phyloP scores from a whole-genome alignment of 305 asterid species.

The Coffea humblotiana region DNA sequence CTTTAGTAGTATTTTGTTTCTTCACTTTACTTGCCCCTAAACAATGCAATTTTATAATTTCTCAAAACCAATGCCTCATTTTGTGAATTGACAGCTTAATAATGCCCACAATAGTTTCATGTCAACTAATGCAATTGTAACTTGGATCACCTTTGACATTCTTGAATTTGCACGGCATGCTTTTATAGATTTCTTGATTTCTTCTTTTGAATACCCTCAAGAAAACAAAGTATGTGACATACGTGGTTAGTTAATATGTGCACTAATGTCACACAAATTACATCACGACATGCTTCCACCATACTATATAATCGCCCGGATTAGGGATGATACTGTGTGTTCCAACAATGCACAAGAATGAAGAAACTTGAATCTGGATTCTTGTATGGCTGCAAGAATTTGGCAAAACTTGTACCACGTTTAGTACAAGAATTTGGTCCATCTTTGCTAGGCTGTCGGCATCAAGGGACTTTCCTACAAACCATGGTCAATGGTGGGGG shows the following conservation, averaged over 20 bases:
- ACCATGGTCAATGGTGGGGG: conserved; percentile 14
- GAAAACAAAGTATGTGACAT: no score
- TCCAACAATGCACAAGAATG: no score
- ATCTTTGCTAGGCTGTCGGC: not conserved
- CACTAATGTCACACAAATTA: no score
- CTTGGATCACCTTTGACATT: not conserved
- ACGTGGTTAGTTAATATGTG: no score
- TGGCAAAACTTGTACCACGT: not conserved
- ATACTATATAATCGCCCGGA: not conserved
- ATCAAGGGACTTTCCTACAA: not conserved
- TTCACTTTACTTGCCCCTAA: conserved; percentile 56
- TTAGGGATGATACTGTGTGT: no score
- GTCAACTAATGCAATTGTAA: not conserved
- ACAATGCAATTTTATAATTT: conserved; percentile 33
- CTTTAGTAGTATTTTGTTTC: conserved; percentile 29
- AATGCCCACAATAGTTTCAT: not conserved
- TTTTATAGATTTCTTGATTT: no score
- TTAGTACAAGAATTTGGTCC: not conserved
- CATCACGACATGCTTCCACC: no score
- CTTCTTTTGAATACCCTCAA: no score
- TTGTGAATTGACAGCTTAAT: not conserved
- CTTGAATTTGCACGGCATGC: not conserved
- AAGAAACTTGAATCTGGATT: no score
- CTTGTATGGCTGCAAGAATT: not conserved
- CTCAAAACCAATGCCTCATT: not conserved